phyloP scores from a whole-genome alignment of 2,329 filamentous ascomycete species.

The Davidsoniella neocaledoniae region DNA sequence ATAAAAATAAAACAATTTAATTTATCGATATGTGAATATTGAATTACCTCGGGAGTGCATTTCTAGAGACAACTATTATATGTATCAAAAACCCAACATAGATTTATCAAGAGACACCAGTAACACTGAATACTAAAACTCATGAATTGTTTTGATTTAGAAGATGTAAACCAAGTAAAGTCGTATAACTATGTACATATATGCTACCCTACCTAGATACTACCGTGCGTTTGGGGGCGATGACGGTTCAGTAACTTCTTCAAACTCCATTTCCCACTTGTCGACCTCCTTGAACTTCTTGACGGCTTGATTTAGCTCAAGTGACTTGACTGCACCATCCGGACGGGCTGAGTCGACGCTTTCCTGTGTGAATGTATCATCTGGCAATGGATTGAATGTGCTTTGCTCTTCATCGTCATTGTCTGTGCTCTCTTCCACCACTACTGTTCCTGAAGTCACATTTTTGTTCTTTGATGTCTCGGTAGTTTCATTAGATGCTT shows the following conservation, averaged over 20 bases:
- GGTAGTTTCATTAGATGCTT: conserved; percentile 9
- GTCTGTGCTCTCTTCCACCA: conserved; percentile 20
- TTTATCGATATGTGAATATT: neutral
- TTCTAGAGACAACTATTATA: neutral
- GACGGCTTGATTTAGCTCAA: conserved; percentile 41
- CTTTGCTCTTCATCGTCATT: conserved; percentile 21
- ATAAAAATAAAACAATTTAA: neutral
- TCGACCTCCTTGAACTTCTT: conserved; percentile 55
- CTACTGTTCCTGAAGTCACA: conserved; percentile 12
- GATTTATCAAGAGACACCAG: too few species aligned
- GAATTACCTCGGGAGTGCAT: neutral
- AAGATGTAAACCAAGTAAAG: too few species aligned
- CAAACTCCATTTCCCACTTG: conserved; percentile 50
- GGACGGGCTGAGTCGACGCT: conserved; percentile 15
- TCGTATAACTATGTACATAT: neutral
- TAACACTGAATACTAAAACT: too few species aligned
- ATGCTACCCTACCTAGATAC: conserved; percentile 4
- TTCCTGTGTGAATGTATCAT: conserved; percentile 25
- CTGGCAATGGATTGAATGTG: conserved; percentile 26
- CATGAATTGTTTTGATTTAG: too few species aligned
- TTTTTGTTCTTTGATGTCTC: conserved; percentile 12
- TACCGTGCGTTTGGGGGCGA: conserved; percentile 36
- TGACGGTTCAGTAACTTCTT: conserved; percentile 37
- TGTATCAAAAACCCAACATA: too few species aligned
- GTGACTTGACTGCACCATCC: conserved; percentile 23